Base-by-base conservation (phyloP, 2,329 filamentous ascomycete genomes). In the Raffaelea arxii region DNA sequence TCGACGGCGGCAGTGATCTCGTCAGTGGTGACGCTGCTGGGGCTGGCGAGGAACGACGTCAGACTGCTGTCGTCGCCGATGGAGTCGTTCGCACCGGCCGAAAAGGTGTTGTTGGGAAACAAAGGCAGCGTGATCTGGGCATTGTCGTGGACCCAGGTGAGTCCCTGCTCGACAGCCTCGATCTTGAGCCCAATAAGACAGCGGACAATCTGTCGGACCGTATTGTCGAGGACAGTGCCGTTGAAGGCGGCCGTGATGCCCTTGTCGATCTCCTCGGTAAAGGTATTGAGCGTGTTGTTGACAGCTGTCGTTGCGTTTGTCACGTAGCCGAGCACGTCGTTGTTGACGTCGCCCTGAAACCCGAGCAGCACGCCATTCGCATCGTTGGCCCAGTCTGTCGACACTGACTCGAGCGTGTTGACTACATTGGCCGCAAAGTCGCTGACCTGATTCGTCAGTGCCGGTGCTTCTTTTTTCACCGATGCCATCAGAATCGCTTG, bases 111-210 rank as follows among this genome's bases (percentile, higher is more conserved):
- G 56, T 86, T 83, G 23, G 78, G 72, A 50, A 97, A 80, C 45
- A 77, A 65, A 0, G 92, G 92, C 55, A 98, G 84, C 49, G 78
- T 70, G 55, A 98, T 75, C 51, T 92, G 78, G 4, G 92, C 88
- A 60, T 97, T 71, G 54, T 97, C 83, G 57, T 86, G 78, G 11
- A 95, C 85, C 91, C 91, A 98, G 1, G 86, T 94, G n/a, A 97
- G 73, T 12, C 85, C 92, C 59, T 85, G 83, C 62, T 97, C 80
- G 53, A 98, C 79, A 21, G 81, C 77, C 54, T 86, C 80, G 52
- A 97, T 75, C 69, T 97, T 97, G 58, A 94, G 73, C 7, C 83
- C 80, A 53, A 97, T 79, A n/a, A 97, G 72, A 59, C 92, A 97
- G 59, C 86, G 77, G 52, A 96, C 75, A 27, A 96, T 79, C 38